Base-by-base conservation (phyloP, 108 stramenopile genomes). In the Nitzschia sp. region DNA sequence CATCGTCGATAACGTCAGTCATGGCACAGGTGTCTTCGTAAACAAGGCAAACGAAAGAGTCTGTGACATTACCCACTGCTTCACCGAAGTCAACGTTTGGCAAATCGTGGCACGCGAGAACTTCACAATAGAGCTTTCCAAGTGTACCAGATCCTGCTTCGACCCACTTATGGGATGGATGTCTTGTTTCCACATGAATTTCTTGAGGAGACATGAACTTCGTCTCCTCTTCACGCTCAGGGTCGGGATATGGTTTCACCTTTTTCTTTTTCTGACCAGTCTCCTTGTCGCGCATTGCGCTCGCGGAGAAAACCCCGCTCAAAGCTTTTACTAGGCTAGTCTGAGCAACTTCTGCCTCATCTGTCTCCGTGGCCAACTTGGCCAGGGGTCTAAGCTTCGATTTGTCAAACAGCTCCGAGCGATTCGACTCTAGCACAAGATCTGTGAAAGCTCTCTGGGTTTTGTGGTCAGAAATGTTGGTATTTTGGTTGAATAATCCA, bases 241-340 rank as follows among this genome's bases (percentile, higher is more conserved):
- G 87, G 66, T 91, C 87, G 3, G 90, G 84, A 61, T 82, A 72
- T n/a, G 90, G 90, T 64, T 86, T 88, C 45, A 87, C 76, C 19
- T 75, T 74, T 9, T 76, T 1, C 47, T 59, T 74, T 30, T 28
- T 21, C 29, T 15, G 32, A 26, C 73, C 72, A 0, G 66, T 66
- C 30, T 66, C 46, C 21, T 29, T 33, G 49, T 75, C 74, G 9
- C 47, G 46, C 3, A 69, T 26, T 31, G 55, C 62, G 1, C 33
- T 31, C 0, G 70, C 46, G 1, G 70, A 59, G 11, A 82, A 72
- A 0, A 82, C 46, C 36, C 74, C 61, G 3, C 47, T 53, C 1
- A 86, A 8, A 15, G 81, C 73, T 18, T 75, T 74, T 8, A 79
- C 9, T 19, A 86, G 62, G 4, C 65, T 60, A 15, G 63, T 36